Conservation (phyloP, 257 asterid genomes). For the Capsicum baccatum region DNA sequence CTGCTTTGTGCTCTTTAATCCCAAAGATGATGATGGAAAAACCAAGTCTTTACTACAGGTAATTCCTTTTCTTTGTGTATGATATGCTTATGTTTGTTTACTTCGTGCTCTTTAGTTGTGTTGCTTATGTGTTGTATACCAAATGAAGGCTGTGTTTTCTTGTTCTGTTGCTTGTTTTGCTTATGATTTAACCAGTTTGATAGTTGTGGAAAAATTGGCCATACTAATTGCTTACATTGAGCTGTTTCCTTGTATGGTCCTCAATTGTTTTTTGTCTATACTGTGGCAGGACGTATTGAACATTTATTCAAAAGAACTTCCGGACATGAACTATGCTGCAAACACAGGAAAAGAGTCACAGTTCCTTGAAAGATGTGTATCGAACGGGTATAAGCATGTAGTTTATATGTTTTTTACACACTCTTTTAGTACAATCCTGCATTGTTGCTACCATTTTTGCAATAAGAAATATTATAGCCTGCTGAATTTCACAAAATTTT, state of each 20-base stretch:
- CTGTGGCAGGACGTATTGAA: conserved; percentile 65
- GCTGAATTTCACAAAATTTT: background rate
- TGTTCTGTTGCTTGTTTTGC: background rate
- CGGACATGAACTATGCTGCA: conserved; percentile 37
- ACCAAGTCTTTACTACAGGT: conserved; percentile 79
- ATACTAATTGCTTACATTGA: background rate
- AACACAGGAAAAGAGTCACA: conserved; percentile 57
- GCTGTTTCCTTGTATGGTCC: background rate
- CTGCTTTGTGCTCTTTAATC: conserved; percentile 72
- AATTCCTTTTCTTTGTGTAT: background rate
- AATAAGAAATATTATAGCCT: background rate
- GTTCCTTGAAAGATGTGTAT: conserved; percentile 85
- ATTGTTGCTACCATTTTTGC: background rate
- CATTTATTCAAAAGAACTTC: conserved; percentile 78
- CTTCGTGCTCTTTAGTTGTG: too few relatives aligned
- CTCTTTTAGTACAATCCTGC: background rate
- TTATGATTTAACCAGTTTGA: background rate
- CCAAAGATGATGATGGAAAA: conserved; percentile 59
- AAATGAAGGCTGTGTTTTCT: background rate
- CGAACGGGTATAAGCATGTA: conserved; percentile 65
- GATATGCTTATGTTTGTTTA: background rate
- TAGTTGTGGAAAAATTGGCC: conserved; percentile 18
- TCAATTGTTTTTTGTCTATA: background rate
- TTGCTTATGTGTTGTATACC: background rate
- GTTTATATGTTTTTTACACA: background rate